Percentiles rank a stretch among this genome's conserved stretches.
Evolutionary conservation across 352 stramenopile species (phyloP).

Genomic region (Globisporangium spinosum): DNA sequence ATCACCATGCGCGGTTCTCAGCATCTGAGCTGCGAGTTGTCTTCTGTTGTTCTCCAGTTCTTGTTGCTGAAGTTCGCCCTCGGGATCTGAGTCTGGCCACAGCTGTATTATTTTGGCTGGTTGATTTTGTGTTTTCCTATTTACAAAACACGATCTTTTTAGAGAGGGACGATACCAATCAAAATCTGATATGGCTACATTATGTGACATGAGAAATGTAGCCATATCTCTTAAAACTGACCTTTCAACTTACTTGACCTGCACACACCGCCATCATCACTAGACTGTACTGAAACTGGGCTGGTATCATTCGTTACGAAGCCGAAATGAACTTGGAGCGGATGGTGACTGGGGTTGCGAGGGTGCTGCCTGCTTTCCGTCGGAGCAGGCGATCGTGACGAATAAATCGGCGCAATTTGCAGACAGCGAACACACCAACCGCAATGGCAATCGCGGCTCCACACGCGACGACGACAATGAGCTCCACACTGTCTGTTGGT

Average conservation of each 20-base stretch:
- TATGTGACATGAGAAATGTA: not conserved
- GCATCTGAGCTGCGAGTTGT: not conserved
- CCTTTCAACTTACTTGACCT: not conserved
- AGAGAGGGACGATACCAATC: not conserved
- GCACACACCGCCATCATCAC: not conserved
- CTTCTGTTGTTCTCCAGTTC: not conserved
- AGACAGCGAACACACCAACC: not conserved
- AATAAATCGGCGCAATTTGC: not conserved
- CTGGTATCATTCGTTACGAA: not conserved
- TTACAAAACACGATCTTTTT: not conserved
- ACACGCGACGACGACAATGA: not conserved
- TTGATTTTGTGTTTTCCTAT: not conserved
- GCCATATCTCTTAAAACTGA: not conserved
- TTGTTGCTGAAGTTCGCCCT: not conserved
- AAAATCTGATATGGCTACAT: constrained; percentile 4
- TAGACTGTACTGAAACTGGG: not conserved
- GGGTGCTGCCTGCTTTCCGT: not conserved
- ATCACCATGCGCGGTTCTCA: not conserved
- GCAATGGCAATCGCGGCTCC: not conserved
- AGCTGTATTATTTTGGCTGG: not conserved
- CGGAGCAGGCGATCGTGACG: not conserved
- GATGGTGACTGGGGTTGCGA: not conserved
- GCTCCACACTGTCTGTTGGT: not conserved
- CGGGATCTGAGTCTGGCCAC: not conserved
- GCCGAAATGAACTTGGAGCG: not conserved